Base-by-base conservation (phyloP, 2,329 filamentous ascomycete genomes). In the Trichoderma sp. region DNA sequence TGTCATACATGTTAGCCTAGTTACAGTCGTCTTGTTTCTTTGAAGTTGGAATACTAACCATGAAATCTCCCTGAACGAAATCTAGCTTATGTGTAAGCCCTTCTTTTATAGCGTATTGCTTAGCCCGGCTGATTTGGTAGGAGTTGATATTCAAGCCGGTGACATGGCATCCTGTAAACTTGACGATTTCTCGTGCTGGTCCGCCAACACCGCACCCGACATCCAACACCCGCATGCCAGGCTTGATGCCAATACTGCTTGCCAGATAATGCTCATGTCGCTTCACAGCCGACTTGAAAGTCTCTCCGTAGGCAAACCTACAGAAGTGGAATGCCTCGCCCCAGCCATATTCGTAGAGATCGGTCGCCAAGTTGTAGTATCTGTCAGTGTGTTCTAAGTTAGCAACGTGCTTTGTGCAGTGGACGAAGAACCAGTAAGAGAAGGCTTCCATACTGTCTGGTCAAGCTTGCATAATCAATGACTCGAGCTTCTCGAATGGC, bases 201-300 rank as follows among this genome's bases (percentile, higher is more conserved):
- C 95, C 95, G 75, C 95, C 95, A 66, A 98, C 93, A 86, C 95
- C 95, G 76, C 95, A 99, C 70, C 95, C 95, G 69, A 99, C 95
- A 76, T 99, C 95, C 34, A 99, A 85, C 19, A 98, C 94, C 76
- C 88, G 92, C 90, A 95, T 94, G 75, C 89, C 89, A 76, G 94
- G 90, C 79, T 91, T 88, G 76, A 99, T 89, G 71, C 90, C 89
- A 79, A 97, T 97, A 79, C 89, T 88, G 81, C 94, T 89, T 56
- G 95, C 95, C 34, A 99, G 90, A 83, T 97, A 98, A 85, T 99
- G 95, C 84, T 99, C 95, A 78, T 99, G 95, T 68, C 95, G 91
- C 72, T 94, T 92, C 81, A 98, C 94, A 70, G 94, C 94, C 81
- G 96, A 92, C 80, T 88, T 84, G 84, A 98, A 98, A 63, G 89